These are phyloP conservation scores for Aspergillus bridgeri DNA, from an alignment of 495 filamentous ascomycete species.

Conservation along the genomic window DNA sequence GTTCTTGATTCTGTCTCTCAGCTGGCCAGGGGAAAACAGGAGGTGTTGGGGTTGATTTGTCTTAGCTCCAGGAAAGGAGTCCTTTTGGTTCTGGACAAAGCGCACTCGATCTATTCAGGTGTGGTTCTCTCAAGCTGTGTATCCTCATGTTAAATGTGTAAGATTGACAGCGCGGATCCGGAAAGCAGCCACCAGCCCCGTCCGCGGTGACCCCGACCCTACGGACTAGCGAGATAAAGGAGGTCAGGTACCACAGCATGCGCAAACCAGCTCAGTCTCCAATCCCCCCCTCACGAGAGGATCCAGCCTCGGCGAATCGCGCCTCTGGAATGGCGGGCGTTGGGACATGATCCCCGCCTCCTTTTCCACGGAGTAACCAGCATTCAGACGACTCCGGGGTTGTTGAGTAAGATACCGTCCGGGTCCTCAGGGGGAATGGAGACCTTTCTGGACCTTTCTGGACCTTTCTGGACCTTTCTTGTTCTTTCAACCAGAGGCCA, in stretches of 20 bases:
- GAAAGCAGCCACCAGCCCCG: neutral
- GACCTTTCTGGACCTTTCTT: neutral
- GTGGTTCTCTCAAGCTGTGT: conserved; percentile 9
- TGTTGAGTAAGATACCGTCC: neutral
- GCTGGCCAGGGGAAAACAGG: conserved; percentile 14
- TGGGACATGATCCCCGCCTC: neutral
- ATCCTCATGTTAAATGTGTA: conserved; percentile 19
- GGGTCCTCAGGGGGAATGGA: too few species aligned
- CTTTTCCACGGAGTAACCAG: neutral
- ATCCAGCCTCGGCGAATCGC: too few species aligned
- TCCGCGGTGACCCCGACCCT: neutral
- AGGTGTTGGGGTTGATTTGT: conserved; percentile 26
- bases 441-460: too few species aligned
- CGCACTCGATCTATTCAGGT: conserved; percentile 2
- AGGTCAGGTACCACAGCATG: neutral
- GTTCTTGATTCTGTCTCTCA: conserved; percentile 5
- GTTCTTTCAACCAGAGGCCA: neutral
- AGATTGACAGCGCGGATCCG: conserved; percentile 6
- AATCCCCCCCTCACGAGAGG: neutral
- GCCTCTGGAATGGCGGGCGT: too few species aligned
- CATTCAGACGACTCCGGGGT: neutral
- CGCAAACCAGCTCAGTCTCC: neutral
- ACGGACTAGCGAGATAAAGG: neutral
- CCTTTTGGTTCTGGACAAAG: conserved; percentile 4
- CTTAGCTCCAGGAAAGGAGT: conserved; percentile 10